These are phyloP conservation scores for Naganishia friedmannii DNA, from an alignment of 768 basidiomycete genomes.

Conservation along the genomic window DNA sequence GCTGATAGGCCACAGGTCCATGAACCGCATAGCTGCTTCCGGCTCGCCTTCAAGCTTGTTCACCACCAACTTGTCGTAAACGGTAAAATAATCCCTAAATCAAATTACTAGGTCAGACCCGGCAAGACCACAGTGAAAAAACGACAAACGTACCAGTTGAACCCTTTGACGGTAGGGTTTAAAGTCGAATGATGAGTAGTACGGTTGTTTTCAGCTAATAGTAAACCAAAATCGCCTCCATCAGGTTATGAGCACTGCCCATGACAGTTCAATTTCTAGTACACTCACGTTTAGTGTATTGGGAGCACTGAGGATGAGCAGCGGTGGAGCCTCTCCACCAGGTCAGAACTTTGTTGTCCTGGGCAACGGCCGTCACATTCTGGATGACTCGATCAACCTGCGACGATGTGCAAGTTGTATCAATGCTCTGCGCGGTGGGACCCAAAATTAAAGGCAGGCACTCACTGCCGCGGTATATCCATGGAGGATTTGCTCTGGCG, in stretches of 20 bases:
- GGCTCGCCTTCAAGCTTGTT: neutral
- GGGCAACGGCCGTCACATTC: neutral
- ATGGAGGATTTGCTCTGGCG: too few relatives aligned
- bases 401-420: neutral
- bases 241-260: too few relatives aligned
- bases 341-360: conserved; percentile 11
- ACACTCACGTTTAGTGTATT: conserved; percentile 20
- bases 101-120: neutral
- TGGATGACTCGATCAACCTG: neutral
- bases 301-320: conserved; percentile 9
- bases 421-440: too few relatives aligned
- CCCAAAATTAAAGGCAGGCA: too few relatives aligned
- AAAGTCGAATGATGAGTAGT: conserved; percentile 5
- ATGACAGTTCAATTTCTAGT: too few relatives aligned
- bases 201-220: conserved; percentile 23
- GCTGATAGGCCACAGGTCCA: conserved; percentile 26
- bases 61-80: neutral
- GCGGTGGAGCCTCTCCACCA: conserved; percentile 21
- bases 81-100: conserved; percentile 1
- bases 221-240: neutral
- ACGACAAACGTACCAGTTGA: conserved; percentile 22
- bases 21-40: conserved; percentile 2
- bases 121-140: too few relatives aligned
- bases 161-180: conserved; percentile 16
- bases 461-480: too few relatives aligned